Base-by-base conservation (phyloP, 2,329 filamentous ascomycete species). In the Epichloe sp. region DNA sequence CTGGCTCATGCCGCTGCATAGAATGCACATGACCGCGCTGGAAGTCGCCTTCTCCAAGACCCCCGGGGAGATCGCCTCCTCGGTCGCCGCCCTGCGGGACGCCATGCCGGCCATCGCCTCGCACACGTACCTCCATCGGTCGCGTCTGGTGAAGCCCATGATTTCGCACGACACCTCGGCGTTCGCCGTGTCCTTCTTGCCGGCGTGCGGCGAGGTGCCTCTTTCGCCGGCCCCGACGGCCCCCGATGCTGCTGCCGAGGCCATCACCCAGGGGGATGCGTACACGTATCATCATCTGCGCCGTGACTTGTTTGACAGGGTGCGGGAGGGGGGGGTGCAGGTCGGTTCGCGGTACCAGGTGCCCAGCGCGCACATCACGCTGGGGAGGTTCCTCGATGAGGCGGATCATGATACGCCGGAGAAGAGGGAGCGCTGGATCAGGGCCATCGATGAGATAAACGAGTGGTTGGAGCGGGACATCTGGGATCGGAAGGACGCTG, bases 201-300 rank as follows among this genome's bases (percentile, higher is more conserved):
- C 91, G 0, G 88, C 87, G 0, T 76, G 23, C 81, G 4, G 80
- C 11, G 84, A 88, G 68, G 59, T 64, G 26, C 4, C 44, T 2
- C 53, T 63, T 5, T 65, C 65, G 12, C 71, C 74, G 1, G 52
- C 67, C 4, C 66, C 73, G 1, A 62, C 63, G 2, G 63, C 65
- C 4, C 68, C 71, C 1, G 65, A 69, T 34, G 56, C 59, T n/a
- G 55, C 59, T 17, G 60, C 60, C 17, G 59, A 58, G 12, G 58
- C 61, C 43, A 65, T 66, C 14, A 63, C 71, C 15, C 68, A 74
- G 40, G 75, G 79, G 17, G 85, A 93, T 57, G 61, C 58, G 1
- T 96, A 88, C 68, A 90, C 86, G 0, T 96, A 96, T 65, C 91
- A 96, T 63, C 91, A 97, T 65, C 78, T 97, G 8, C 82, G 91